A percentile compares a stretch with the other conserved stretches of the same genome.
phyloP scores from a whole-genome alignment of 1,284 basidiomycete species.

The Ustilago crameri region DNA sequence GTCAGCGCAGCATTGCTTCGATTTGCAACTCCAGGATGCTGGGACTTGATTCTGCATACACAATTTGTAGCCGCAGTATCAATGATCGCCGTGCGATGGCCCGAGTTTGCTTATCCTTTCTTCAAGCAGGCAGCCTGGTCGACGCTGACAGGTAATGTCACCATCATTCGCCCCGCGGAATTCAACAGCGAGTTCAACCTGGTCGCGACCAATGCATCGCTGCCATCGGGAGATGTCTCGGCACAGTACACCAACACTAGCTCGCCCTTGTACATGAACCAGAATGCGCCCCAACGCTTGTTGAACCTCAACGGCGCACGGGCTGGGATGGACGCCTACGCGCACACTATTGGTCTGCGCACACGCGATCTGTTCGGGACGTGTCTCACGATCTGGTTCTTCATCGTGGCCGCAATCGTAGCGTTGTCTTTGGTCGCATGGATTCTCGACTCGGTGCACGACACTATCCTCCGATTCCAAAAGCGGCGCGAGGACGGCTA shows the following conservation, averaged over 20 bases:
- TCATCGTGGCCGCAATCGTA: conserved; percentile 79
- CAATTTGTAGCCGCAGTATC: conserved; percentile 80
- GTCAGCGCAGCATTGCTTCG: conserved; percentile 85
- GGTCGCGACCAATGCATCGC: conserved; percentile 45
- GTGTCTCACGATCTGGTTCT: conserved; percentile 83
- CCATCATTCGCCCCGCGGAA: conserved; percentile 34
- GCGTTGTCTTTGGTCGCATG: conserved; percentile 78
- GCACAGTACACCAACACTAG: conserved; percentile 75
- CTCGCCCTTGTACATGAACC: conserved; percentile 83
- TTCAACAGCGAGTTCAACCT: conserved; percentile 27
- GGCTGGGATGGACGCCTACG: conserved; percentile 80
- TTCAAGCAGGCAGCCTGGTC: conserved; percentile 69
- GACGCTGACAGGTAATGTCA: conserved; percentile 48
- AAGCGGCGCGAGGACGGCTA: conserved; percentile 48
- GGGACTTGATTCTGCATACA: conserved; percentile 90
- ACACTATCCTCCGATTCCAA: conserved; percentile 28
- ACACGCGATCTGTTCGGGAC: conserved; percentile 85
- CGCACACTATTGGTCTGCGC: conserved; percentile 81
- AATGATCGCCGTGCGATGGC: conserved; percentile 95
- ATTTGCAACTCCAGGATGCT: conserved; percentile 90
- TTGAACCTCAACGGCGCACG: conserved; percentile 71
- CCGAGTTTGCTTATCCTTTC: conserved; percentile 80
- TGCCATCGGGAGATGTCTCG: conserved; percentile 51
- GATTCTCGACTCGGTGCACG: conserved; percentile 49
- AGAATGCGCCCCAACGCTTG: conserved; percentile 76